Base-by-base conservation (phyloP, 2,329 filamentous ascomycete species). In the Nemania sp. region DNA sequence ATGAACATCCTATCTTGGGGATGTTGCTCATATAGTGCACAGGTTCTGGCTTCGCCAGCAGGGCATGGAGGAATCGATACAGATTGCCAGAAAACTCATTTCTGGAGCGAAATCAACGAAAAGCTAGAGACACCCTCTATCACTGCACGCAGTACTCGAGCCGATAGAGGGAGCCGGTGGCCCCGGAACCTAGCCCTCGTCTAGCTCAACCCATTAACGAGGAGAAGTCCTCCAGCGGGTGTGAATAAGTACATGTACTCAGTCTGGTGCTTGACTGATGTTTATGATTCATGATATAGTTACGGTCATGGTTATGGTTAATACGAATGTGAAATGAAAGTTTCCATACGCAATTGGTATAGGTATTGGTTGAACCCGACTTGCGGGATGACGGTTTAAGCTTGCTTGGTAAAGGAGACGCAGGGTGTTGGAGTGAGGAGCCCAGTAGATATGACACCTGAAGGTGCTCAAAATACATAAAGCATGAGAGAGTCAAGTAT, bases 21-120 rank as follows among this genome's bases (percentile, higher is more conserved):
- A 15, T 9, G 30, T 5, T 14, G 33, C 19, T 43, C 14, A 71
- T 37, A 12, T 5, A 23, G 15, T 3, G 6, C 31, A 37, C 43
- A 83, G 80, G 56, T 86, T 86, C 68, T 86, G 83, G 83, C 74
- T 79, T 51, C 76, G 80, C n/a, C 83, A 86, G 65, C 75, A 78
- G 46, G 78, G 82, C 9, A 77, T 81, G 67, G 71, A 74, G 3
- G 82, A 85, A 60, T 83, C 81, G 0, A 80, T 86, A 46, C 70
- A 80, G 44, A 73, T 84, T 22, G 83, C 83, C 3, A 76, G 77
- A 48, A 73, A 65, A 20, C 72, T 83, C 67, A 85, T 86, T 61
- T 70, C 75, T n/a, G 74, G 80, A 67, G 73, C 49, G n/a, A 63
- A 60, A 20, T 31, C 33, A 19, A 26, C 41, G 14, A 59, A 59